Evolutionary conservation across 495 filamentous ascomycete species (phyloP).

Genomic region (Neurospora sp.): DNA sequence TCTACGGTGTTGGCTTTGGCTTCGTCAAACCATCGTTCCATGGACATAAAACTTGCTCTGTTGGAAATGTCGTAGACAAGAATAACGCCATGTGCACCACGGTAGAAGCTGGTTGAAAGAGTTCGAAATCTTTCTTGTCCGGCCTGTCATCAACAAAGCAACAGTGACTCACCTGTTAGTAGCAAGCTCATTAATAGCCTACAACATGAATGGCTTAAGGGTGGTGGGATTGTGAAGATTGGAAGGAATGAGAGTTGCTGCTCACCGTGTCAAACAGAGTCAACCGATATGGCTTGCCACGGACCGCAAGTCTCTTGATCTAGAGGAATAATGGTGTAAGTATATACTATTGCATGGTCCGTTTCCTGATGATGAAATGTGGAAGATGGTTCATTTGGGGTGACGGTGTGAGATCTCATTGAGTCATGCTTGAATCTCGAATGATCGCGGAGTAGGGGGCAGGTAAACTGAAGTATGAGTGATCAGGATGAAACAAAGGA

Average conservation of each 20-base stretch:
- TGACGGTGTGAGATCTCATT: background rate
- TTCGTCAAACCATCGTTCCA: constrained; percentile 53
- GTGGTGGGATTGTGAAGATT: background rate
- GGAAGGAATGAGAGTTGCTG: background rate
- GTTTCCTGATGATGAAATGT: background rate
- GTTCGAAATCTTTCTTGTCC: constrained; percentile 52
- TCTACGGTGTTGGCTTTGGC: constrained; percentile 42
- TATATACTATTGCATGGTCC: background rate
- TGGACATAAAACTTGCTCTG: constrained; percentile 42
- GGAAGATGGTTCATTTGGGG: background rate
- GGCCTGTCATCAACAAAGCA: constrained; percentile 16
- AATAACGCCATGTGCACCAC: constrained; percentile 49
- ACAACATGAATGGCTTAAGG: background rate
- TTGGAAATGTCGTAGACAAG: constrained; percentile 51
- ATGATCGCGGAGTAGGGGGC: background rate
- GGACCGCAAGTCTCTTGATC: constrained; percentile 39
- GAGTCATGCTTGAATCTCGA: background rate
- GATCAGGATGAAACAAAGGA: background rate
- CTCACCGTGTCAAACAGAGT: constrained; percentile 51
- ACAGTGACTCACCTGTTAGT: background rate
- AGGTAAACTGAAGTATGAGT: background rate
- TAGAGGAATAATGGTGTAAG: constrained; percentile 1
- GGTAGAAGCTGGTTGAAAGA: constrained; percentile 51
- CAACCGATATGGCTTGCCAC: constrained; percentile 44
- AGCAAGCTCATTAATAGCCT: background rate